Base-by-base conservation (phyloP, 371 early-diverging fungal species). In the Capillidium heterosporum region DNA sequence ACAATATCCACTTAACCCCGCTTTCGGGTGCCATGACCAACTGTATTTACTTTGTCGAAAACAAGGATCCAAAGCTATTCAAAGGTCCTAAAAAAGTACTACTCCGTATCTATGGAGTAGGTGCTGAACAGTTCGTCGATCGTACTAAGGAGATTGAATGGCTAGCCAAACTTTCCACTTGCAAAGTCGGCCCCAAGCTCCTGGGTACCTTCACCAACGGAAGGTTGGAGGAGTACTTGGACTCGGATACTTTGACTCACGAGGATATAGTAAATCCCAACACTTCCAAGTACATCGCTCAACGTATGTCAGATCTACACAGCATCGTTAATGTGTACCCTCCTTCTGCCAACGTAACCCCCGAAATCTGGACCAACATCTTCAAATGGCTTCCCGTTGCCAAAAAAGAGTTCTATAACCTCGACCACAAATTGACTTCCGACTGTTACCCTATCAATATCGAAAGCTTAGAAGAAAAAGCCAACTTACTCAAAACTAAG, bases 1-100 rank as follows among this genome's bases (percentile, higher is more conserved):
- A 26, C 21, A 8, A 56, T 26, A 32, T 56, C 15, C 24, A 56
- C 17, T 46, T 87, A 3, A 61, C 66, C 0, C 74, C 85, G 17
- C 70, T 91, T 55, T 82, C 81, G 61, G 90, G 90, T 8, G 92
- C 92, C 1, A 66, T 91, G 74, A 89, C 92, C 60, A 91, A 91
- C 68, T 78, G 82, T 52, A 78, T 91, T 15, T 91, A 72, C 56
- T 73, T 78, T 62, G 85, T 88, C 11, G 73, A 73, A 7, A 69
- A 76, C 2, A 61, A 61, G 2, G 51, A 66, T 40, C 19, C 32
- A 27, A 13, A 15, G 35, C 27, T 61, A 56, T 29, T 43, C 23
- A 13, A 63, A 57, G 60, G 50, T 31, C 67, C 71, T 2, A 61
- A 65, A 19, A 78, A 75, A 55, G 71, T 82, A 44, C 52, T 89